Percentiles rank a stretch among this genome's conserved stretches.
Evolutionary conservation across 164 flowering plant species (phyloP).

Genomic region (Amborella trichopoda): DNA sequence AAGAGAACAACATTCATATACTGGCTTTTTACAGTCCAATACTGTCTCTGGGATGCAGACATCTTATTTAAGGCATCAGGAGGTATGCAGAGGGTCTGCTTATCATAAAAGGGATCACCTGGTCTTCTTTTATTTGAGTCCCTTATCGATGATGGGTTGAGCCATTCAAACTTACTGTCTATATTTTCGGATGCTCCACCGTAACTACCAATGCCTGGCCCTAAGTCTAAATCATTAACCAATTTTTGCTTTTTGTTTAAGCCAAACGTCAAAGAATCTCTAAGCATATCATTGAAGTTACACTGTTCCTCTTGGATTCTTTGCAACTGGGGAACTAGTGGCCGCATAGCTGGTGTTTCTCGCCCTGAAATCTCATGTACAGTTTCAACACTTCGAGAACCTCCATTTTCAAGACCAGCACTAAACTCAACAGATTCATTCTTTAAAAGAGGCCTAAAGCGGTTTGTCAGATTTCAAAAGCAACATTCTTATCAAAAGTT

Average conservation of each 20-base stretch:
- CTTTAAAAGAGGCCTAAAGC: not conserved
- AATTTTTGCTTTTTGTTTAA: too few species aligned
- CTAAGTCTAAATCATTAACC: too few species aligned
- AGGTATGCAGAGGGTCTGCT: constrained; percentile 68
- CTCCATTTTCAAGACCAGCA: constrained; percentile 4
- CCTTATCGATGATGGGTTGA: constrained; percentile 49
- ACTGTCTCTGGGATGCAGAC: constrained; percentile 89
- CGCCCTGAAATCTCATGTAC: constrained; percentile 42
- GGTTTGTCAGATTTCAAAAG: not conserved
- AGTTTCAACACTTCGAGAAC: constrained; percentile 8
- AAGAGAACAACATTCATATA: constrained; percentile 89
- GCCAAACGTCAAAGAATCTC: too few species aligned
- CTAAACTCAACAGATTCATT: constrained; percentile 4
- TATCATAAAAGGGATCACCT: constrained; percentile 59
- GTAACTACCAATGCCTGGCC: not conserved
- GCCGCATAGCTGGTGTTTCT: constrained; percentile 62
- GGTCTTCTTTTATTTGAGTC: constrained; percentile 82
- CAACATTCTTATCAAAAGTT: not conserved
- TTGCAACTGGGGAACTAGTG: constrained; percentile 57
- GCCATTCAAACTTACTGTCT: constrained; percentile 83
- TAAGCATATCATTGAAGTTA: constrained; percentile 13
- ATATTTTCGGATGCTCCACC: constrained; percentile 19
- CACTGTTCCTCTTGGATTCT: constrained; percentile 49
- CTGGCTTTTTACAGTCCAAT: constrained; percentile 73
- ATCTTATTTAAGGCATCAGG: constrained; percentile 70